Base-by-base conservation (phyloP, 2,329 filamentous ascomycete genomes). In the Arachnomyces sp. region DNA sequence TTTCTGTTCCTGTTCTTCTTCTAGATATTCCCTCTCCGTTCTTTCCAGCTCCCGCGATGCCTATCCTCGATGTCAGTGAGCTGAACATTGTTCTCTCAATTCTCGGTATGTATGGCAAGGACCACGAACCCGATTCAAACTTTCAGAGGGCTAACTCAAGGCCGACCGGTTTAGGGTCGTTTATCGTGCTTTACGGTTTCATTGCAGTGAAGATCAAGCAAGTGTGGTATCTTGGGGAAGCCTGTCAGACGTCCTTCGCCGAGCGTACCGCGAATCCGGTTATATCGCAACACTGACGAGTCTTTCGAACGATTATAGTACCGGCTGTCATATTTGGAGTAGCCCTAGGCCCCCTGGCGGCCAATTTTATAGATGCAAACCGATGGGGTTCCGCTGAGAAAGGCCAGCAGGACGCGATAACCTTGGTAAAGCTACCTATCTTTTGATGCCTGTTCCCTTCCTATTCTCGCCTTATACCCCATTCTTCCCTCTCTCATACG, bases 261-360 rank as follows among this genome's bases (percentile, higher is more conserved):
- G 11, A n/a, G 12, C 3, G 25, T 30, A 3, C 7, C 8, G 28
- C 13, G 13, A 45, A 5, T 25, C 9, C 9, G 9, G 21, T 5
- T 25, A 5, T 5, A 25, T 25, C 21, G 9, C 21, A 5, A 25
- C 5, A 25, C 21, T n/a, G n/a, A n/a, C n/a, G 28, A 14, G 18
- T 50, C 7, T 49, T 36, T 17, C 13, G n/a, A n/a, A n/a, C 7
- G 11, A 16, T 18, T 25, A 7, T 28, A 78, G 73, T 79, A 13
- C 74, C 74, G 2, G 73, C 76, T 1, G 66, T 80, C 15, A 13
- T 73, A 7, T 46, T 77, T 18, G 77, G 77, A 2, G 67, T 77
- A 36, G 50, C 69, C 1, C 61, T 80, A 3, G 76, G 77, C 0
- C 77, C 76, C 0, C 54, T 77, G 13, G 65, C 69, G 3, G 69